Evolutionary conservation across 352 stramenopile species (phyloP).

Genomic region (Blastocystis sp.): DNA sequence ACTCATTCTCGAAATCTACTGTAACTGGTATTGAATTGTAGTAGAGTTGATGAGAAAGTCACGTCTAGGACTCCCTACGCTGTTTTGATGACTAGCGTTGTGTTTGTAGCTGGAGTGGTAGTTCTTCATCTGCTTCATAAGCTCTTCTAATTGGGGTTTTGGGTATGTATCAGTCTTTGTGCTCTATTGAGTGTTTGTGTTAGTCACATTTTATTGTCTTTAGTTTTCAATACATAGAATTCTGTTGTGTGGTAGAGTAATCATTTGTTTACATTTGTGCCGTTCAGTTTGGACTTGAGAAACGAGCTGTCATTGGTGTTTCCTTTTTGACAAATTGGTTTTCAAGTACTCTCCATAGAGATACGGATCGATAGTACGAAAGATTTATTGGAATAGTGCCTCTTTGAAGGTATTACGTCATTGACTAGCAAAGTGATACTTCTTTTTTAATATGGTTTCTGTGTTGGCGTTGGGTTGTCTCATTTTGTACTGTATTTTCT

Average conservation of each 20-base stretch:
- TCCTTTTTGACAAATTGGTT: no score
- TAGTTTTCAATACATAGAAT: no score
- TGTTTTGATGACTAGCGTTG: slow-evolving; percentile 56
- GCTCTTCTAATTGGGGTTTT: slow-evolving; percentile 46
- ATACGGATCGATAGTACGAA: no score
- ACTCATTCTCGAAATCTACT: slow-evolving; percentile 2
- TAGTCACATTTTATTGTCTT: no score
- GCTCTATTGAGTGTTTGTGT: background rate
- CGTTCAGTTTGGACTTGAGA: no score
- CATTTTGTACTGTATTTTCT: slow-evolving; percentile 23
- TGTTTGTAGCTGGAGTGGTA: slow-evolving; percentile 56
- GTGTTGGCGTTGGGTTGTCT: background rate
- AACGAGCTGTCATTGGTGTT: no score
- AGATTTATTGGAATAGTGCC: no score
- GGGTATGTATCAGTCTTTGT: background rate
- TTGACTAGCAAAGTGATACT: background rate
- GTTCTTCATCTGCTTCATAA: slow-evolving; percentile 56
- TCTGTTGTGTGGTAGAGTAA: no score
- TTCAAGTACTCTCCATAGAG: no score
- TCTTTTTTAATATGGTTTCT: background rate
- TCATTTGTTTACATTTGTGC: no score
- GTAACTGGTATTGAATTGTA: slow-evolving; percentile 55
- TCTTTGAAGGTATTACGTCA: background rate
- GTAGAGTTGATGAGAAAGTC: background rate
- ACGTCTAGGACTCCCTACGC: slow-evolving; percentile 49